These are phyloP conservation scores for Angomonas desouzai DNA, from an alignment of 208 protist species.

Conservation along the genomic window DNA sequence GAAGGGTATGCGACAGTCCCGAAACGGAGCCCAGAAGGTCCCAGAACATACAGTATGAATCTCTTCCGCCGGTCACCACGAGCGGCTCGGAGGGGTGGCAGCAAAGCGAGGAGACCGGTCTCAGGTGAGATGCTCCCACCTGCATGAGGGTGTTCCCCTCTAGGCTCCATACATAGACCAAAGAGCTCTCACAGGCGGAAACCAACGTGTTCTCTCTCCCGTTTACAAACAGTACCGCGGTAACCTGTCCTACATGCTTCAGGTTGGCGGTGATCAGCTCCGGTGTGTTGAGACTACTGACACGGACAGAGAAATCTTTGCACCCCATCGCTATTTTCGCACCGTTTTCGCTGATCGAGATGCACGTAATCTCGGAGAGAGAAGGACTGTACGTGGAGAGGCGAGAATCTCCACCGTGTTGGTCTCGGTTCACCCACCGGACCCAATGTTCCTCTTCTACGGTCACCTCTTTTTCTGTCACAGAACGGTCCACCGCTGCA, in stretches of 20 bases:
- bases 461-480: too few relatives aligned
- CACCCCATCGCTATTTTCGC: constrained; percentile 50
- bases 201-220: constrained; percentile 46
- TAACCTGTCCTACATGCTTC: constrained; percentile 31
- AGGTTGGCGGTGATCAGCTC: constrained; percentile 11
- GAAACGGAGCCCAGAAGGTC: constrained; percentile 16
- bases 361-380: constrained; percentile 37
- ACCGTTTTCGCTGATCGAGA: constrained; percentile 46
- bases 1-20: constrained; percentile 12
- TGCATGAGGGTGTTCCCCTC: constrained; percentile 66
- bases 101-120: constrained; percentile 47
- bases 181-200: constrained; percentile 85
- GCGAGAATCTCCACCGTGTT: constrained; percentile 52
- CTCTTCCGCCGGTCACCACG: constrained; percentile 52
- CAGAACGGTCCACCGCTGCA: too few relatives aligned
- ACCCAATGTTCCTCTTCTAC: constrained; percentile 28
- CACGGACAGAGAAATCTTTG: constrained; percentile 46
- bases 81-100: constrained; percentile 50
- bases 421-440: constrained; percentile 52
- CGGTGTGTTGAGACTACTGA: constrained; percentile 54
- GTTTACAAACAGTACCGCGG: constrained; percentile 69
- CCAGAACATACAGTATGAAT: constrained; percentile 70
- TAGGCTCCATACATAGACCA: constrained; percentile 83
- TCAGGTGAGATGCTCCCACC: constrained; percentile 43
- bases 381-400: constrained; percentile 31